These are phyloP conservation scores for Symbiodinium natans DNA, from an alignment of 73 alveolate genomes.

Conservation along the genomic window DNA sequence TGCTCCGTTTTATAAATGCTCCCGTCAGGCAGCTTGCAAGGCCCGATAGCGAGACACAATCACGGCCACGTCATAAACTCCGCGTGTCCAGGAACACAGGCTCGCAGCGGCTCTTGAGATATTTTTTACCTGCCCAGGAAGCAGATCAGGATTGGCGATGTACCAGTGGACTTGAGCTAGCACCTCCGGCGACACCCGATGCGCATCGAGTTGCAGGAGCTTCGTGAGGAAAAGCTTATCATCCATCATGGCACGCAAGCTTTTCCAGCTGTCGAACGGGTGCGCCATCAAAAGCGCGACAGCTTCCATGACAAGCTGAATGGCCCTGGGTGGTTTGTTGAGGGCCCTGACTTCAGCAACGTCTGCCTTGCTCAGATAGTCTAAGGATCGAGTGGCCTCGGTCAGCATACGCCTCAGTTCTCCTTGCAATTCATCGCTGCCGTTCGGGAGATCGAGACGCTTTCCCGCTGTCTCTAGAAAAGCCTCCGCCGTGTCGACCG, in stretches of 20 bases:
- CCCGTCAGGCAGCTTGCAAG: too few relatives aligned
- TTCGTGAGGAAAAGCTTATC: neutral
- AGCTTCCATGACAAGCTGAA: neutral
- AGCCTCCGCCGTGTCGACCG: neutral
- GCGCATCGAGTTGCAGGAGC: neutral
- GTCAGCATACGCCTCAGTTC: neutral
- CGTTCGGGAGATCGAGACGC: neutral
- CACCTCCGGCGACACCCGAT: neutral
- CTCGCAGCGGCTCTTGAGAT: neutral
- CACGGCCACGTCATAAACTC: neutral
- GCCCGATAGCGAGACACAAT: neutral
- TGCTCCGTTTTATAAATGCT: too few relatives aligned
- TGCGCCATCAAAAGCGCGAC: neutral
- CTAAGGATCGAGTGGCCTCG: neutral
- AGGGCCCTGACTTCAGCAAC: neutral
- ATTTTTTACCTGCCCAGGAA: neutral
- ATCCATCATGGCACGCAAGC: neutral
- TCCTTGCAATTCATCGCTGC: neutral
- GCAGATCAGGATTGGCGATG: neutral
- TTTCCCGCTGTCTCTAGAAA: neutral
- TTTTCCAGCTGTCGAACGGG: neutral
- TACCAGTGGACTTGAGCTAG: neutral
- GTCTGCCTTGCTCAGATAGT: neutral
- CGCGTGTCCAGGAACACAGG: neutral
- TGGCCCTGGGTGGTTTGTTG: neutral